phyloP scores from a whole-genome alignment of 768 basidiomycete species.

The Tricholoma hemisulphureum region DNA sequence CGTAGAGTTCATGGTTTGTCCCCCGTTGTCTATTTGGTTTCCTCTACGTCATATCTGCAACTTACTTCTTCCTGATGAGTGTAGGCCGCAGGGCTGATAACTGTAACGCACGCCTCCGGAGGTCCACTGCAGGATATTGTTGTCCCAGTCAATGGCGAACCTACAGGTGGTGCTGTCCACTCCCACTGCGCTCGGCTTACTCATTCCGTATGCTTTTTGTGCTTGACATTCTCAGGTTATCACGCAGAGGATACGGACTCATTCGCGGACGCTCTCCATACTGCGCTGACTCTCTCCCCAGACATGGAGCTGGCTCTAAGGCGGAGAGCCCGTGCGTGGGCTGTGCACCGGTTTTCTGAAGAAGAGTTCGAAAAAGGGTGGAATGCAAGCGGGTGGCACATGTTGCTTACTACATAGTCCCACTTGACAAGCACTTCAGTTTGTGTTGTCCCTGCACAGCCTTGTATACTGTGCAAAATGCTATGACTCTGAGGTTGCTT shows the following conservation, averaged over 20 bases:
- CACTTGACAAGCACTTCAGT: too few relatives aligned
- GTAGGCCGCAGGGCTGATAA: slow-evolving; percentile 92
- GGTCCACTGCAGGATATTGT: slow-evolving; percentile 92
- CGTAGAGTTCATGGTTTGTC: slow-evolving; percentile 91
- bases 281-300: slow-evolving; percentile 54
- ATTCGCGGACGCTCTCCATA: slow-evolving; percentile 68
- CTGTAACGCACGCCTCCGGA: slow-evolving; percentile 89
- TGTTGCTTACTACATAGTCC: not conserved
- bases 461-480: not conserved
- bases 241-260: slow-evolving; percentile 67
- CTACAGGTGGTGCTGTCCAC: slow-evolving; percentile 56
- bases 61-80: not conserved
- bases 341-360: slow-evolving; percentile 71
- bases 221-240: slow-evolving; percentile 49
- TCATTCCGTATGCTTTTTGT: not conserved
- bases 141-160: slow-evolving; percentile 68
- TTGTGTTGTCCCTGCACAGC: not conserved
- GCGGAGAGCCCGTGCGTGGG: slow-evolving; percentile 65
- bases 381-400: slow-evolving; percentile 60
- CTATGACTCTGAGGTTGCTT: too few relatives aligned
- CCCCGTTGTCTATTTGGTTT: slow-evolving; percentile 3
- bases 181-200: not conserved
- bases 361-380: slow-evolving; percentile 78
- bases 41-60: not conserved
- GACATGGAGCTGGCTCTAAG: slow-evolving; percentile 63